Base-by-base conservation (phyloP, 306 rosid genomes). In the Quercus glauca region DNA sequence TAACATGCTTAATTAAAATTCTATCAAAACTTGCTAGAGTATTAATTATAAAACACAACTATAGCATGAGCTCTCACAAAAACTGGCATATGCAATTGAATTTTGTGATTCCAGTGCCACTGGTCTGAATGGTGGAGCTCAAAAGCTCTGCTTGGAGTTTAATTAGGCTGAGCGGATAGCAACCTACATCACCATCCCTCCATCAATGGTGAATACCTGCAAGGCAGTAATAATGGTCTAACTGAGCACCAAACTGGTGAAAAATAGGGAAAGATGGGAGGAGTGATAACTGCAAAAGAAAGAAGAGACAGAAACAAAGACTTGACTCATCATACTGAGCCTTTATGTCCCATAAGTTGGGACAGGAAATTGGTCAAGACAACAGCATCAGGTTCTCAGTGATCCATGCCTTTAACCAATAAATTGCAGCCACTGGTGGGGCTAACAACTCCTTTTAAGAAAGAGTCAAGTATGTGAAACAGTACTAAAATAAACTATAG, bases 171-270 rank as follows among this genome's bases (percentile, higher is more conserved):
- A 84, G 21, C 20, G 56, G 65, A 71, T 53, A 13, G 51, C 69
- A 53, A 73, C 75, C 85, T 90, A 94, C 97, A 91, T 92, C 76
- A 90, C 97, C 94, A 94, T 91, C 33, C 99, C 99, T 80, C 99
- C 99, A 82, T 94, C 97, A 76, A 94, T 92, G 81, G 95, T 91
- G 29, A 91, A 74, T 33, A 94, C 99, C 99, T 95, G 86, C 78
- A 80, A 74, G 59, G 79, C n/a, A 31, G 58, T 45, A 73, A 81
- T 41, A 65, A 43, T 28, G 69, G 71, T 71, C 37, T 20, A 56
- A 55, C 43, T 86, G 55, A 71, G 65, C 11, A 3, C 56, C 60
- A 56, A 28, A 43, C 3, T 21, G 13, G 65, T 9, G 59, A 29
- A 45, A 14, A 43, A 49, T 26, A 51, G 18, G 69, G 43, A 67